Base-by-base conservation (phyloP, 495 filamentous ascomycete genomes). In the Xylaria grammica region DNA sequence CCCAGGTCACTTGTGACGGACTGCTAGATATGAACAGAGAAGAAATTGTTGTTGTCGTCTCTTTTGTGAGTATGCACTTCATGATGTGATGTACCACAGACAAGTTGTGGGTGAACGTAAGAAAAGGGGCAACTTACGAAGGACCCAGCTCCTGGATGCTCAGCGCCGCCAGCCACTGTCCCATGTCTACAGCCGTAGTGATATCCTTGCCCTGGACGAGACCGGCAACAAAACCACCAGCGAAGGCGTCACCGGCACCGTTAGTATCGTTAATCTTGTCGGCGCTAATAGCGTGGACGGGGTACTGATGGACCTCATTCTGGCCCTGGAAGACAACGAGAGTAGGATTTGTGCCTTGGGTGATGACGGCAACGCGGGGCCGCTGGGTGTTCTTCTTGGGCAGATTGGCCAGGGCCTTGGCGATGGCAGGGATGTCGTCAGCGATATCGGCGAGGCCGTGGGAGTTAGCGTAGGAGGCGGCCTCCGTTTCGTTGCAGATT, bases 401-500 rank as follows among this genome's bases (percentile, higher is more conserved):
- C 64, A 97, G 84, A 66, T 86, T 86, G 68, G 92, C 92, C 65
- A 99, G 83, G 73, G 86, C 81, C 83, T 90, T 90, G 63, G 94
- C 93, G 72, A 98, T 96, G 81, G 90, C 91, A 69, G 89, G 84
- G 67, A 97, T 85, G 75, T 95, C 91, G 50, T 76, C 78, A 66
- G 88, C 88, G 52, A 88, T 90, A 70, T 80, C 74, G 27, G 67
- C 15, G 42, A 87, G 87, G 61, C 81, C 82, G 77, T 97, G 93
- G 60, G 87, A 88, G 72, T 91, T 87, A 55, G 96, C 89, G 79
- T 93, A 98, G 56, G 91, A 80, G 67, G 86, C 84, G 34, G 93
- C 95, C 81, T 99, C 95, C 30, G 90, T 90, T 88, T 98, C 96
- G 79, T 99, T 99, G 65, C 94, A 95, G 78, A 98, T 90, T 36